phyloP scores from a whole-genome alignment of 352 stramenopile species.

The Phytopythium sindhum region DNA sequence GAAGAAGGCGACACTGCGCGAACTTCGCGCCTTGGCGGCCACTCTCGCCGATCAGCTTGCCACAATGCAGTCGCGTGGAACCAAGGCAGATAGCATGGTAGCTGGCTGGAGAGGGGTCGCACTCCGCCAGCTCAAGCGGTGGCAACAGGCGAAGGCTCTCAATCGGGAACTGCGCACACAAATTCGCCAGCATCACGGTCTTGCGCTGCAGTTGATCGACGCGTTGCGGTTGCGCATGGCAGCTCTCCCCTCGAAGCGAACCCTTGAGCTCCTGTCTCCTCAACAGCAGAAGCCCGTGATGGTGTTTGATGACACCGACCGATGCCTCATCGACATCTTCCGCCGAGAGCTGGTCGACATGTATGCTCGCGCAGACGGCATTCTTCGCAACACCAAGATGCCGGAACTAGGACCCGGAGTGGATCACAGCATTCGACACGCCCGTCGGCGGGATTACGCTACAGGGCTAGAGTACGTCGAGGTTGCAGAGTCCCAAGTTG shows the following conservation, averaged over 20 bases:
- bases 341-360: neutral
- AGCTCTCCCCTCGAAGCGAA: neutral
- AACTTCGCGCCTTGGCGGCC: neutral
- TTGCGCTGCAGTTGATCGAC: neutral
- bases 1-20: neutral
- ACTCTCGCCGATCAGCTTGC: neutral
- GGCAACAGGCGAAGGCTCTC: neutral
- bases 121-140: constrained; percentile 1
- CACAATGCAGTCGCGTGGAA: neutral
- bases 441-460: neutral
- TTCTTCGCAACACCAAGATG: neutral
- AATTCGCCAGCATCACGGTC: neutral
- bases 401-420: neutral
- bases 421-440: neutral
- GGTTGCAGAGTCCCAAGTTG: neutral
- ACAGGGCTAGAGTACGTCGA: neutral
- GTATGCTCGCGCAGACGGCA: neutral
- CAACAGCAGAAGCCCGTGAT: neutral
- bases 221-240: neutral
- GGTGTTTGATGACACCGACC: neutral
- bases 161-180: neutral
- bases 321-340: neutral
- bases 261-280: neutral
- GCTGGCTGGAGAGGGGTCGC: constrained; percentile 1
- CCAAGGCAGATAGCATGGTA: neutral